Conservation (phyloP, 108 stramenopile genomes). For the Cylindrotheca fusiformis region DNA sequence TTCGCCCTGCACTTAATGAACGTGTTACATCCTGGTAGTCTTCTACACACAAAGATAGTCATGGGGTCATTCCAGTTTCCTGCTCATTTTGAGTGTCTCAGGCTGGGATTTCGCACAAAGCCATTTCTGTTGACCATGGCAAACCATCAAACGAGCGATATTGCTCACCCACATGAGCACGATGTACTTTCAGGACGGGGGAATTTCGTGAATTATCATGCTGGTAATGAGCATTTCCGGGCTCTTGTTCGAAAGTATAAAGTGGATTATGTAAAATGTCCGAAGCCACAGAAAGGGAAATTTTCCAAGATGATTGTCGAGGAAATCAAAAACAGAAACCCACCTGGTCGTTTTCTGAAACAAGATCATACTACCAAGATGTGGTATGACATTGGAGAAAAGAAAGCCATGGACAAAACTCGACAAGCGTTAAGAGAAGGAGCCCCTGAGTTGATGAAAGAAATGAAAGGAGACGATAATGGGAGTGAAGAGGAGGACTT, state of each 20-base stretch:
- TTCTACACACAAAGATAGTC: no score
- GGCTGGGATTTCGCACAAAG: no score
- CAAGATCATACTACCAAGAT: constrained; percentile 75
- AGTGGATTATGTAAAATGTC: constrained; percentile 72
- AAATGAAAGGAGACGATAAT: constrained; percentile 28
- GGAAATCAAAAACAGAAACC: constrained; percentile 61
- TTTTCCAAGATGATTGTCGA: constrained; percentile 75
- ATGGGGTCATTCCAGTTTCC: no score
- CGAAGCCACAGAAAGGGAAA: constrained; percentile 74
- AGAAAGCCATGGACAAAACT: constrained; percentile 87
- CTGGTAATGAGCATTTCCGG: constrained; percentile 81
- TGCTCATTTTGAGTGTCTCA: no score
- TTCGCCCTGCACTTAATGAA: no score
- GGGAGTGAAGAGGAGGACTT: constrained; percentile 4
- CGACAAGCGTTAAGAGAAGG: constrained; percentile 85
- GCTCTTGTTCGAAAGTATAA: constrained; percentile 70
- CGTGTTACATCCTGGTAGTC: no score
- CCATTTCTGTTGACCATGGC: no score
- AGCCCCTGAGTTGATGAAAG: constrained; percentile 73
- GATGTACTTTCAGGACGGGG: constrained; percentile 83
- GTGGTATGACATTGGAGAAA: constrained; percentile 87
- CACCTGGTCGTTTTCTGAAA: constrained; percentile 84
- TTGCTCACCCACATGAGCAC: constrained; percentile 54
- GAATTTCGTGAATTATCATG: constrained; percentile 82
- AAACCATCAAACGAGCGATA: constrained; percentile 38